A percentile compares a stretch with the other conserved stretches of the same genome.
Conservation (phyloP, 139 green algal species). For the Nannochloris sp. region DNA sequence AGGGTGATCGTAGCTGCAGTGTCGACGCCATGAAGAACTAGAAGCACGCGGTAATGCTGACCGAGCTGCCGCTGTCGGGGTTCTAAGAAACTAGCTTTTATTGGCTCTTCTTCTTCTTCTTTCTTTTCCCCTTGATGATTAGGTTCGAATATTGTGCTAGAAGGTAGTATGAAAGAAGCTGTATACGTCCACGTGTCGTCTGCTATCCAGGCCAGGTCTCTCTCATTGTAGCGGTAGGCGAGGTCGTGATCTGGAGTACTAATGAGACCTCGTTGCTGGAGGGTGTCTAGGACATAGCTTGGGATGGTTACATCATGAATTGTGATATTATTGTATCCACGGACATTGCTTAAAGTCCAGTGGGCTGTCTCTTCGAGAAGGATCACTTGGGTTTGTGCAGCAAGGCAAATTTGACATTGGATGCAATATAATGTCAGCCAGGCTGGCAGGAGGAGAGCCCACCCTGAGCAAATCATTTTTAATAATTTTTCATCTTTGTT, state of each 20-base stretch:
- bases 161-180: slow-evolving; percentile 20
- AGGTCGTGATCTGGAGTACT: not conserved
- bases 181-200: slow-evolving; percentile 53
- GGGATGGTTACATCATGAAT: not conserved
- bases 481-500: no score
- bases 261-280: not conserved
- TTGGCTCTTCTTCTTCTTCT: not conserved
- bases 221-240: slow-evolving; percentile 47
- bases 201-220: slow-evolving; percentile 38
- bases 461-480: no score
- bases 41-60: not conserved
- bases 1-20: slow-evolving; percentile 37
- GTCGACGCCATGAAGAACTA: slow-evolving; percentile 29
- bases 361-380: no score
- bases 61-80: not conserved
- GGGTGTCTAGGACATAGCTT: not conserved
- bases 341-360: slow-evolving; percentile 13
- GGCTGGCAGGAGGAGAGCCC: no score
- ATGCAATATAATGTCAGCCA: no score
- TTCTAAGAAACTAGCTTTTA: not conserved
- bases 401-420: no score
- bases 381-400: no score
- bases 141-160: no score
- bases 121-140: no score
- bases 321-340: slow-evolving; percentile 9